Evolutionary conservation across 176 grass and related monocot species (phyloP), one percentile per base, ranked within the genome.

Genomic region (Themeda triandra): DNA sequence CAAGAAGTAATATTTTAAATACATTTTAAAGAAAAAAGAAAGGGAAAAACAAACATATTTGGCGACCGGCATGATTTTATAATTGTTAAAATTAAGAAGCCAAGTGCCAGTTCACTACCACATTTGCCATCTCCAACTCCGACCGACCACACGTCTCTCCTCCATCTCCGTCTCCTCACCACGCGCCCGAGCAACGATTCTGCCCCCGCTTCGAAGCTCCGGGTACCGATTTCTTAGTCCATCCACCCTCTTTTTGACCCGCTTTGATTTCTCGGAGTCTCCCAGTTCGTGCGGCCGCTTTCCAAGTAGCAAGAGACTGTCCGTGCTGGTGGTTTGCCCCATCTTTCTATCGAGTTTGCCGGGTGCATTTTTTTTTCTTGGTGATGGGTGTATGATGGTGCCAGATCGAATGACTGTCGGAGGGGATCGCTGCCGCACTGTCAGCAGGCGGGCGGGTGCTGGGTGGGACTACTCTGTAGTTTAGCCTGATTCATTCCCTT

Each of bases 181-280:
- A 25, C 59, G 24, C 24, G 25, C 24, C 1, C 59, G 24, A 13
- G 60, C 60, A 12, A 63, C 60, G 60, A 25, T 6, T 63, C 60
- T 12, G n/a, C 58, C 24, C 10, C 70, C 27, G 12, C 64, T 25
- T 63, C 15, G 17, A 13, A 2, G 6, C 18, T 53, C 44, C 41
- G 10, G 87, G 87, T 76, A 89, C 36, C 2, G n/a, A 80, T 84
- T 84, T 36, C 65, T 84, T 41, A 13, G 17, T 51, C 63, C 63
- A 45, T 44, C 37, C 37, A 25, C 17, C 10, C 21, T 53, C 21
- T 24, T 9, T 18, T 27, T 31, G 21, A 53, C 24, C 23, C 5
- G 17, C 2, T 63, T 37, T 29, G 19, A 8, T 76, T 28, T 60
- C 7, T 23, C 33, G 71, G 33, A 46, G 18, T 81, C 33, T 25